These are phyloP conservation scores for Microdochium bolleyi DNA, from an alignment of 2,329 filamentous ascomycete species.

Conservation along the genomic window DNA sequence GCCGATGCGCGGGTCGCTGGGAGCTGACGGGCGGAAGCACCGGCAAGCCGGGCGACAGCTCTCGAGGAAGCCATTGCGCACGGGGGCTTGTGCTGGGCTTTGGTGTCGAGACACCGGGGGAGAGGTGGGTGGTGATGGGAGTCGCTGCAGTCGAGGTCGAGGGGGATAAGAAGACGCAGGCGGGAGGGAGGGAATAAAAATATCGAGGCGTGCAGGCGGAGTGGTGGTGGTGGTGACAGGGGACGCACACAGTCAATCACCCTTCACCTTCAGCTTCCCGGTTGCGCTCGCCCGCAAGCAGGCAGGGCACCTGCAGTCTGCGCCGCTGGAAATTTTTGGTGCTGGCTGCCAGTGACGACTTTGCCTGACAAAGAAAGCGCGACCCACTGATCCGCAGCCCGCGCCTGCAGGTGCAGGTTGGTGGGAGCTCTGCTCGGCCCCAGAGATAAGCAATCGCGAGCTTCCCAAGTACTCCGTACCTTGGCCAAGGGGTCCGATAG, in stretches of 20 bases:
- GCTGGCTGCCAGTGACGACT: not conserved
- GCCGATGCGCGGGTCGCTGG: not conserved
- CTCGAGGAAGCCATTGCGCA: conserved; percentile 1
- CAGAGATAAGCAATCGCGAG: not conserved
- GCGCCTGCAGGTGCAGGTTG: not conserved
- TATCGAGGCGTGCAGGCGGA: not conserved
- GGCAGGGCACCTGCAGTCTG: not conserved
- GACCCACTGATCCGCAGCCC: not conserved
- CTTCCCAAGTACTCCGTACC: not conserved
- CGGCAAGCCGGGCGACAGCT: not conserved
- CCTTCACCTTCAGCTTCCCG: too few species aligned
- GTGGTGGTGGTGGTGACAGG: not conserved
- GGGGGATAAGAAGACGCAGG: not conserved
- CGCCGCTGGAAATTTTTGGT: not conserved
- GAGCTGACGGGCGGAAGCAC: not conserved
- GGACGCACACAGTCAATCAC: not conserved
- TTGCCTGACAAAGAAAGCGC: not conserved
- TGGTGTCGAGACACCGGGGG: not conserved
- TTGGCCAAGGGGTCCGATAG: too few species aligned
- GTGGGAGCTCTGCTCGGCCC: not conserved
- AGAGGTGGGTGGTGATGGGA: not conserved
- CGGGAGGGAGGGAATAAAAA: not conserved
- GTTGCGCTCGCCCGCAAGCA: too few species aligned
- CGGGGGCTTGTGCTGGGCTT: not conserved
- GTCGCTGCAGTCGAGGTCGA: too few species aligned